Conservation (phyloP, 495 filamentous ascomycete species). For the Penicillium bovifimosum region DNA sequence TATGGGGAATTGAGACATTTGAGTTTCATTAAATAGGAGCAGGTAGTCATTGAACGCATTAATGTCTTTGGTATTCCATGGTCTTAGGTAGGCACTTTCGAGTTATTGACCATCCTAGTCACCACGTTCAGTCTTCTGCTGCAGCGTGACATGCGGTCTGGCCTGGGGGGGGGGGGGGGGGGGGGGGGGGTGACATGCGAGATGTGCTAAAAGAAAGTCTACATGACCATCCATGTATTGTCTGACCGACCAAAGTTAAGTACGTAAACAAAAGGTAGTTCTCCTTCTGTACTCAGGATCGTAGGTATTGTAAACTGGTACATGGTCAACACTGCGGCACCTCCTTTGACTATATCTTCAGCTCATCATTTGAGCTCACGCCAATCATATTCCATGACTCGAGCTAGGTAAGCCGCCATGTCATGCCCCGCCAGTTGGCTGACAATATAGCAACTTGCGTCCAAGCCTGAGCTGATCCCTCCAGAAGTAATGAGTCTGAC, state of each 20-base stretch:
- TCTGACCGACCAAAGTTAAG: not conserved
- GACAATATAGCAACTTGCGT: constrained; percentile 74
- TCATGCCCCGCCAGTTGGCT: constrained; percentile 65
- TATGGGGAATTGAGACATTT: constrained; percentile 3
- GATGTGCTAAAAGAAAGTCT: not conserved
- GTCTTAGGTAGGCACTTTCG: not conserved
- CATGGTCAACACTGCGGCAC: not conserved
- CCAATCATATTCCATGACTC: constrained; percentile 67
- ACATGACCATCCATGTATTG: too few species aligned
- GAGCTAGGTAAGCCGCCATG: constrained; percentile 60
- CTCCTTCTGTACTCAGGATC: not conserved
- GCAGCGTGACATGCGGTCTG: not conserved
- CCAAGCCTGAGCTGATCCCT: constrained; percentile 69
- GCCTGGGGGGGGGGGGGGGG: too few species aligned
- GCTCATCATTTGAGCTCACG: constrained; percentile 52
- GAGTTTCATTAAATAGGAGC: constrained; percentile 6
- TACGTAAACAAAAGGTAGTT: too few species aligned
- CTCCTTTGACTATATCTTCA: not conserved
- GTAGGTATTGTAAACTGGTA: not conserved
- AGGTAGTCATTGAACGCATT: constrained; percentile 13
- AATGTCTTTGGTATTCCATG: not conserved
- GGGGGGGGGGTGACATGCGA: too few species aligned
- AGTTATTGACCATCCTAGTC: not conserved
- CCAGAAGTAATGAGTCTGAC: constrained; percentile 72
- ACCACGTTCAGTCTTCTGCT: not conserved